Base-by-base conservation (phyloP, 1,284 basidiomycete genomes). In the Ceratobasidium sp. region DNA sequence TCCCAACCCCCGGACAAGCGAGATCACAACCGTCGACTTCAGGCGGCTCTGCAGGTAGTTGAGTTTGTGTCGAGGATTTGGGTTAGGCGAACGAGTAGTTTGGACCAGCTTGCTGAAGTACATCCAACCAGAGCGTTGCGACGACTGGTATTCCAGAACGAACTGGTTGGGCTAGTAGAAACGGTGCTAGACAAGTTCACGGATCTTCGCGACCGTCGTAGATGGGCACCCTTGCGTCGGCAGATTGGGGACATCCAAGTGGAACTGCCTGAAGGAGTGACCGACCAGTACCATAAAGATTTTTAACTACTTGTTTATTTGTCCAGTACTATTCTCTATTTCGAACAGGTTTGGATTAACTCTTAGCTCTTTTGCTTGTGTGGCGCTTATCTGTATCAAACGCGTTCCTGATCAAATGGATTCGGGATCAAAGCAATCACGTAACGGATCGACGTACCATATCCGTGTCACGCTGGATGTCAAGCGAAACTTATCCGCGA, bases 141-240 rank as follows among this genome's bases (percentile, higher is more conserved):
- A n/a, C 68, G 68, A 15, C 13, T 61, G 37, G 68, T 45, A 11
- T 73, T 73, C 31, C 68, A 61, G 26, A 73, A 73, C 13, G 28
- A 56, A 15, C 28, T 73, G 13, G 68, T 17, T 33, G 35, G 35
- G 6, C 45, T 73, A 20, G 54, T 73, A n/a, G 28, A 61, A 15
- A 3, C 28, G 26, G 45, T 73, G 10, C 13, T 61, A 8, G 15
- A 31, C 26, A 56, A 73, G 42, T 61, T 61, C 28, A 37, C 26
- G 15, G 23, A 53, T 8, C 15, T 71, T 5, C 23, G 45, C 7
- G 45, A 28, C 6, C 13, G n/a, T 51, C 7, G 31, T 33, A 47
- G 26, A 35, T 61, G 37, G 39, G 23, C 11, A 15, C n/a, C n/a
- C 17, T 37, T 73, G 23, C 26, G 13, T 15, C 1, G 35, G 31